These are phyloP conservation scores for Heimioporus punctisporus DNA, from an alignment of 1,284 basidiomycete species.

Conservation along the genomic window DNA sequence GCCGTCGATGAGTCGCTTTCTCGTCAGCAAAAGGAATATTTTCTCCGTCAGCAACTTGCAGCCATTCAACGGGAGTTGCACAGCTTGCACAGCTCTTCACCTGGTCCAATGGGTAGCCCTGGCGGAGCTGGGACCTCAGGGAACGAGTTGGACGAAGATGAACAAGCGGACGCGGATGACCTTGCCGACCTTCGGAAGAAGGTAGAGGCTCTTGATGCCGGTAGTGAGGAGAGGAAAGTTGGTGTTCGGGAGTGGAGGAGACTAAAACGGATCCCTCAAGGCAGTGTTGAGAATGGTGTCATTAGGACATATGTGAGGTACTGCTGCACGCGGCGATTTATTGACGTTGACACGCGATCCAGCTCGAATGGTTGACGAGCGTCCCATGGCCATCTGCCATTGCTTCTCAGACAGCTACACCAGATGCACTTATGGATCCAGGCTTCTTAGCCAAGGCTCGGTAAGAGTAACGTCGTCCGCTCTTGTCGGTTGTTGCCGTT, in stretches of 20 bases:
- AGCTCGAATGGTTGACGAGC: slow-evolving; percentile 85
- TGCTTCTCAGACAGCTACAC: slow-evolving; percentile 21
- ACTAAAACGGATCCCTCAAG: slow-evolving; percentile 72
- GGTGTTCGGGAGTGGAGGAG: slow-evolving; percentile 84
- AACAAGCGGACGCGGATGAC: slow-evolving; percentile 77
- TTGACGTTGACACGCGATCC: slow-evolving; percentile 13
- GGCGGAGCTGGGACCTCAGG: slow-evolving; percentile 11
- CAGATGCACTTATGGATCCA: slow-evolving; percentile 45
- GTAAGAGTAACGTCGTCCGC: slow-evolving; percentile 6
- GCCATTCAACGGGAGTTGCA: slow-evolving; percentile 90
- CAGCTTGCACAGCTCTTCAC: slow-evolving; percentile 43
- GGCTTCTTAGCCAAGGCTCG: slow-evolving; percentile 65
- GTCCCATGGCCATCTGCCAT: slow-evolving; percentile 70
- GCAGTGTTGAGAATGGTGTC: slow-evolving; percentile 80
- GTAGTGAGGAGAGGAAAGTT: slow-evolving; percentile 78
- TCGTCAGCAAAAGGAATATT: slow-evolving; percentile 84
- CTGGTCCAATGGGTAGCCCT: slow-evolving; percentile 15
- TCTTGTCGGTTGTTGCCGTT: neutral
- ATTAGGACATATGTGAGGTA: slow-evolving; percentile 68
- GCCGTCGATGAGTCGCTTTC: slow-evolving; percentile 80
- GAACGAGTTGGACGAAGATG: slow-evolving; percentile 69
- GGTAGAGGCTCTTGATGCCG: slow-evolving; percentile 79
- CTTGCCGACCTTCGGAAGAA: slow-evolving; percentile 79
- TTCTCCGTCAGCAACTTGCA: slow-evolving; percentile 85
- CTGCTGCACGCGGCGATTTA: neutral